Percentiles rank a stretch among this genome's conserved stretches.
Evolutionary conservation across 1,284 basidiomycete species (phyloP).

Genomic region (Apiotrichum mycotoxinovorans): DNA sequence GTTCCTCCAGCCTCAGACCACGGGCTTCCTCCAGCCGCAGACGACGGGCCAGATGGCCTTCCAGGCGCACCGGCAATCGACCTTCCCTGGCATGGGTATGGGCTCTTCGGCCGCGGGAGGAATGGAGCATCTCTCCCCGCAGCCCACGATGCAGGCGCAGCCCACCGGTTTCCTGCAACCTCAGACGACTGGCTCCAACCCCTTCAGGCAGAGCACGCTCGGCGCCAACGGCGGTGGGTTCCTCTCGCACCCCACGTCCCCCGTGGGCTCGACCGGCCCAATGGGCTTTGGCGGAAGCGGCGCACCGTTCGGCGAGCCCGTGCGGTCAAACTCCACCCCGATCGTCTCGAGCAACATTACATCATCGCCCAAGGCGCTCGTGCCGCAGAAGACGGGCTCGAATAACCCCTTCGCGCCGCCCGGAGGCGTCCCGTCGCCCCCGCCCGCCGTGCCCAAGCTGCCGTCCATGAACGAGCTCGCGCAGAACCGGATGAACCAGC

Average conservation of each 20-base stretch:
- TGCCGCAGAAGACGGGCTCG: conserved; percentile 86
- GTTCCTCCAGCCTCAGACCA: conserved; percentile 51
- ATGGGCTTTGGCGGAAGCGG: no score
- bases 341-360: conserved; percentile 52
- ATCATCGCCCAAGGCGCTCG: conserved; percentile 58
- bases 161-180: conserved; percentile 59
- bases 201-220: conserved; percentile 57
- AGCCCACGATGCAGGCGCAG: conserved; percentile 41
- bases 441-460: conserved; percentile 62
- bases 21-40: conserved; percentile 52
- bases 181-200: conserved; percentile 70
- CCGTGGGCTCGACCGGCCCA: conserved; percentile 1
- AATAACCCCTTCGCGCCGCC: conserved; percentile 89
- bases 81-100: neutral
- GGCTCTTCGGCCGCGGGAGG: conserved; percentile 34
- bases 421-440: conserved; percentile 49
- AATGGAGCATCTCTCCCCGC: conserved; percentile 30
- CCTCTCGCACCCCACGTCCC: neutral
- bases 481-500: conserved; percentile 49
- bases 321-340: conserved; percentile 7
- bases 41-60: conserved; percentile 46
- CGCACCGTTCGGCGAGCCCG: conserved; percentile 55
- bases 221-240: conserved; percentile 16
- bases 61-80: conserved; percentile 48
- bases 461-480: conserved; percentile 79